Evolutionary conservation across 179 eudicot species (phyloP), one percentile per base, ranked within the genome.

Genomic region (Spergularia azorica): DNA sequence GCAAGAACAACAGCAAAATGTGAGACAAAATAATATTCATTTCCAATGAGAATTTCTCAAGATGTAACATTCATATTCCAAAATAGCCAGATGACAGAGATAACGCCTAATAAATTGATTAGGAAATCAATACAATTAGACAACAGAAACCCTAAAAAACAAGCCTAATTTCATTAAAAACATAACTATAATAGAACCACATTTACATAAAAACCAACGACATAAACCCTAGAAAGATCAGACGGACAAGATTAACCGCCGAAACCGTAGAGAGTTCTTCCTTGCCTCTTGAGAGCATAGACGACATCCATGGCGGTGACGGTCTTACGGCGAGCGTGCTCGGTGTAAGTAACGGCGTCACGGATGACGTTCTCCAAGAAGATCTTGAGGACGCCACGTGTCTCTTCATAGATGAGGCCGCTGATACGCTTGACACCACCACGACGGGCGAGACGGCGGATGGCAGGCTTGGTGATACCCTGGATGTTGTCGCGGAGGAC

Each of bases 271-370:
- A 83, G 72, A 20, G 85, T 83, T 60, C 85, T 72, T 6, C 85
- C 85, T 21, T 83, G 85, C 68, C 85, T 67, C 78, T 83, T 83
- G 9, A 83, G 78, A 17, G 85, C 85, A 26, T 83, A 83, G 12
- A 83, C 85, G 9, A 83, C 85, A 55, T 83, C 85, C 85, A 83
- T 83, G 55, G 85, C 85, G 0, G 85, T 83, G 10, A 83, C 85
- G 1, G 85, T 83, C 80, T 83, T 83, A 56, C 85, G 62, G 56
- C 85, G 52, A 1, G 85, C 85, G 54, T 83, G 85, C 72, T 83
- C 85, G 0, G 85, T 83, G 77, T 83, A 83, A 36, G 85, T 83
- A 0, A 83, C 85, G 1, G 85, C 85, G 60, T 83, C 85, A 12
- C 85, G 77, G 14, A 83, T 83, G 18, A 83, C 85, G 16, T 83